These are phyloP conservation scores for Abelmoschus esculentus DNA, from an alignment of 345 rosid genomes.

Conservation along the genomic window DNA sequence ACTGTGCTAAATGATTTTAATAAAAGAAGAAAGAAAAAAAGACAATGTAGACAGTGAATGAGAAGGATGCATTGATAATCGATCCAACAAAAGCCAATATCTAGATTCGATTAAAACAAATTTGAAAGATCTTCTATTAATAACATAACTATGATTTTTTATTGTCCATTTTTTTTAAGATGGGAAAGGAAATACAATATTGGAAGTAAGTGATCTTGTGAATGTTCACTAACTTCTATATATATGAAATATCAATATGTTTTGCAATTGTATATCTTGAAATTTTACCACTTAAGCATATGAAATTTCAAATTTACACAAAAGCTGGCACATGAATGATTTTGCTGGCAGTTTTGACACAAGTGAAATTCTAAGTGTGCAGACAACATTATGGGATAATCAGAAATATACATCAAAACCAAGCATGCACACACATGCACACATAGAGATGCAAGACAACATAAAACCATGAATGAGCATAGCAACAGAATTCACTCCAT, in stretches of 20 bases:
- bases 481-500: neutral
- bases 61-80: neutral
- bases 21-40: neutral
- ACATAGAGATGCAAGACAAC: neutral
- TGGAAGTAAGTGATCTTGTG: neutral
- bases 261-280: neutral
- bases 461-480: neutral
- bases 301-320: neutral
- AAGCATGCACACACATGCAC: neutral
- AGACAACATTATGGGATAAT: neutral
- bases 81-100: neutral
- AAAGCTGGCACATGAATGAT: neutral
- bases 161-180: neutral
- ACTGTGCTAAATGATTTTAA: constrained; percentile 60
- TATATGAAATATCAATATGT: neutral
- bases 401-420: neutral
- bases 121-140: neutral
- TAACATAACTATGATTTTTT: neutral
- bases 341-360: neutral
- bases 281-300: neutral
- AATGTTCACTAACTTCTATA: neutral
- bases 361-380: neutral
- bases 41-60: neutral
- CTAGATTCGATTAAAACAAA: neutral
- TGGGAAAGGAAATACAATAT: neutral